Base-by-base conservation (phyloP, 495 filamentous ascomycete species). In the Patellaria atrata region DNA sequence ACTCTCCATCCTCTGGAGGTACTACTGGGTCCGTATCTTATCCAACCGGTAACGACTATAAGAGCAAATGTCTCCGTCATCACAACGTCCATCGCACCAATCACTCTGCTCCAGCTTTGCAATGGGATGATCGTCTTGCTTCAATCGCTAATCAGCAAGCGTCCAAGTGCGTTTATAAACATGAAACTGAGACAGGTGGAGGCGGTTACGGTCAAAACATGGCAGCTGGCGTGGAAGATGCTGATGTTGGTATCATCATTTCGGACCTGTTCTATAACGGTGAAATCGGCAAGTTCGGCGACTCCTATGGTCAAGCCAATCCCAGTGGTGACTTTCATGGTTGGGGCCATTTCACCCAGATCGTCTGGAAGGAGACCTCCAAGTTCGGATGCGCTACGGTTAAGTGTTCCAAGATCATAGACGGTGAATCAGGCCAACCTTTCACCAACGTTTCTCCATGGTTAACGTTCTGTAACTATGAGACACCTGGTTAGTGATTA, bases 381-480 rank as follows among this genome's bases (percentile, higher is more conserved):
- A 49, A 67, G 22, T 63, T 96, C 23, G 89, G 82, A 41, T 97
- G 89, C 56, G 68, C 65, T 33, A 70, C 74, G 20, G 55, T 70
- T 4, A 47, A 55, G 19, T 82, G 77, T 54, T 28, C 27, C 38
- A 43, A 43, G 13, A 54, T 44, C 40, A 51, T 72, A 34, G 51
- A 52, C 37, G 64, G 68, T 39, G 48, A 62, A 17, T 59, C 58
- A 27, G 57, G 70, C 11, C 28, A 27, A 13, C 18, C 30, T 6
- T 14, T 18, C 19, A 42, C 35, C 28, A 65, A 70, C 35, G 58
- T 70, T 35, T 48, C 54, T 15, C 65, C 72, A 7, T 67, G 64
- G 52, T 79, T 65, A 54, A 84, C 80, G 30, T 82, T 92, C 31
- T 97, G 89, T 77, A 86, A 94, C 65, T 97, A 97, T 58, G 58